Conservation (phyloP, 148 eudicot genomes). For the Hydrangea macrophylla region DNA sequence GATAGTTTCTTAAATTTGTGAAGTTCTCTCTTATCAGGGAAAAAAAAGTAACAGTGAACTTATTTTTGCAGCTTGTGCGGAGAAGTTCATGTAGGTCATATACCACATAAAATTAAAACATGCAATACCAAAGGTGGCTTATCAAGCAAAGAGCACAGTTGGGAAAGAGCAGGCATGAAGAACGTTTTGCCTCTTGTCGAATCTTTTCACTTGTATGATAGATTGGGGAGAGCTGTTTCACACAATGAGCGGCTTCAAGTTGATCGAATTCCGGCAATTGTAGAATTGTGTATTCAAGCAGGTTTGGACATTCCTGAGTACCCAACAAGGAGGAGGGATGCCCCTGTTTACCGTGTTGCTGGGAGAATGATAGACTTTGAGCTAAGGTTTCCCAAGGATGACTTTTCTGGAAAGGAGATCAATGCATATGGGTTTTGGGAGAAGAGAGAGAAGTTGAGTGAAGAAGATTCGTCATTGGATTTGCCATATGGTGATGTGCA, state of each 20-base stretch:
- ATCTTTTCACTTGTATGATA: conserved; percentile 43
- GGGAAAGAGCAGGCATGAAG: conserved; percentile 34
- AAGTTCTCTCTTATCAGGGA: background rate
- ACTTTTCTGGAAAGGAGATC: conserved; percentile 19
- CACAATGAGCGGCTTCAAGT: conserved; percentile 45
- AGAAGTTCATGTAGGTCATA: conserved; percentile 41
- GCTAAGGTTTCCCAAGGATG: conserved; percentile 36
- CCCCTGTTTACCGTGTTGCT: conserved; percentile 42
- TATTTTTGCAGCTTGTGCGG: conserved; percentile 34
- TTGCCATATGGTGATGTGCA: conserved; percentile 24
- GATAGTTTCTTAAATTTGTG: background rate
- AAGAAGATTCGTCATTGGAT: conserved; percentile 11
- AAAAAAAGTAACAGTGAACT: background rate
- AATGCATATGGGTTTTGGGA: conserved; percentile 31
- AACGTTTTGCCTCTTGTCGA: conserved; percentile 37
- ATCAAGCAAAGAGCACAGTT: conserved; percentile 39
- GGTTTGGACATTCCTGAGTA: conserved; percentile 39
- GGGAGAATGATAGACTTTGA: conserved; percentile 42
- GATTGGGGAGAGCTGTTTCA: conserved; percentile 46
- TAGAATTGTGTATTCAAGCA: conserved; percentile 46
- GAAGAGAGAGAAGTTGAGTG: conserved; percentile 12
- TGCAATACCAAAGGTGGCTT: conserved; percentile 32
- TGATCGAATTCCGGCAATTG: conserved; percentile 39
- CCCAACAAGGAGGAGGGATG: conserved; percentile 39
- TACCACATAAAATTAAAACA: conserved; percentile 42